Base-by-base conservation (phyloP, 2,329 filamentous ascomycete genomes). In the Zymoseptoria tritici region DNA sequence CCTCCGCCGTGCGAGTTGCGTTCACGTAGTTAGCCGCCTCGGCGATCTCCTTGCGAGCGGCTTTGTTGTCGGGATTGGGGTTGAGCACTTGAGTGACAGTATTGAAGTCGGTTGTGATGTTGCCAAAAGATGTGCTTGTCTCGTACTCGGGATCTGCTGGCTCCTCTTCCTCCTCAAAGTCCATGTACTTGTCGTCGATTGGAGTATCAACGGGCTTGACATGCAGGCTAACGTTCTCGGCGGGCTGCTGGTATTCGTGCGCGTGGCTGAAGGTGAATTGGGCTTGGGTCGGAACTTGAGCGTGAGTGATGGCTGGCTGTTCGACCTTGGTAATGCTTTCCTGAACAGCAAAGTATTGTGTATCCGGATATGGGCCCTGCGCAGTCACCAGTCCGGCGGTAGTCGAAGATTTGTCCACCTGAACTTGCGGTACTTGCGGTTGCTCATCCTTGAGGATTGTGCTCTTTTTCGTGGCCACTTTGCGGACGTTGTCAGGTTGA, bases 11-110 rank as follows among this genome's bases (percentile, higher is more conserved):
- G 24, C 84, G 82, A 26, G 83, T 85, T 29, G 78, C 76, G 66
- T 90, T 84, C 13, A 96, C 89, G 62, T 86, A 81, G 6, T 80
- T 71, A 68, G 83, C 86, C 2, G 86, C 85, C 55, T 80, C 77
- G 51, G 88, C 85, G 49, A 97, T 80, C 76, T 97, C 91, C 46
- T 84, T 83, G 69, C 85, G 81, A 42, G 86, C 82, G 67, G 86
- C 87, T 62, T 83, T 80, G 24, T 86, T 90, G 36, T 46, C 36
- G 63, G 88, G 77, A 66, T 84, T 85, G n/a, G 65, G 65, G 36
- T 69, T 69, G 9, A 93, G 93, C 42, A 87, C 86, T 5, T 95
- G 79, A 19, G 52, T 53, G 54, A 96, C 77, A 21, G 83, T 81
- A 4, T 83, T 85, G 8, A 82, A 79, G 36, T 81, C 83, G 19